Base-by-base conservation (phyloP, 371 early-diverging fungal species). In the Circinella minor region DNA sequence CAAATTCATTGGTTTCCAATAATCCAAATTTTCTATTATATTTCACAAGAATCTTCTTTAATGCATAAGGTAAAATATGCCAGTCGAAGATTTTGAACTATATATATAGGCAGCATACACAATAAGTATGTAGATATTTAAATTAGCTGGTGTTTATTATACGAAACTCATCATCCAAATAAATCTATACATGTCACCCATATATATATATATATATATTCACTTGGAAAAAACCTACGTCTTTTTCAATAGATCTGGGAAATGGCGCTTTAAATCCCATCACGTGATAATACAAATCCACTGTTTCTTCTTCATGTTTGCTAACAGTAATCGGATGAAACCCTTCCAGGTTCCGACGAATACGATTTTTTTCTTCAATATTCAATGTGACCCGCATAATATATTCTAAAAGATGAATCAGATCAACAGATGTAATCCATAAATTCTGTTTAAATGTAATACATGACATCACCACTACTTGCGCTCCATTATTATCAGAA, bases 161-260 rank as follows among this genome's bases (percentile, higher is more conserved):
- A 27, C 27, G 27, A 2, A 0, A 2, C 0, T 27, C 27, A 27
- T 27, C 27, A 27, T 27, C 27, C 43, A 43, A 43, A 43, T 9
- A 43, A 43, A 43, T 27, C 27, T 27, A 27, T 27, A 27, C 27
- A 27, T 27, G 27, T 27, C 27, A 27, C 27, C 27, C 2, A 27
- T 27, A 27, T 27, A 27, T 27, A 27, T 27, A 27, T 27, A 27
- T 27, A 27, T 27, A 27, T 27, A 27, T 27, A 0, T 27, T 2
- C 27, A 27, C 27, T 27, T 27, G 27, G 27, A 43, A 43, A 2
- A 43, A 43, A 51, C 51, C 6, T 51, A 51, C 51, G 67, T 93
- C 93, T 73, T 95, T 95, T 74, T 94, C 94, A 67, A 94, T 94
- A 70, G 94, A 93, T 36, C 95, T 76, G 27, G 95, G 95, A 75